These are phyloP conservation scores for Trichodelitschia bisporula DNA, from an alignment of 495 filamentous ascomycete genomes.

Conservation along the genomic window DNA sequence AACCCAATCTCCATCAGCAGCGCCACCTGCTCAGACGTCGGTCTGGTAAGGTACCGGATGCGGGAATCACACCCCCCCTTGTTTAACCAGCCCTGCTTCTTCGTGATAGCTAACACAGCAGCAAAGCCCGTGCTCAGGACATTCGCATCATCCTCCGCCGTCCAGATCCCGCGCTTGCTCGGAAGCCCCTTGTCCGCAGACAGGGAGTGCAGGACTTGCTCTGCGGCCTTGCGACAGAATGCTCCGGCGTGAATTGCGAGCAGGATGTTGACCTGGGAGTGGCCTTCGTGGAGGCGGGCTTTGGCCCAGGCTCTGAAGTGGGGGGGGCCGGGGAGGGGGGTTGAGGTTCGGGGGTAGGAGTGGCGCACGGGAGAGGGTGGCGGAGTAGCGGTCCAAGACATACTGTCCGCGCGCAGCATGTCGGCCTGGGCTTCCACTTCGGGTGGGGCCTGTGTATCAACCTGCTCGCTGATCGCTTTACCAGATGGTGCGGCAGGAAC, in stretches of 20 bases:
- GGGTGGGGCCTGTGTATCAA: background rate
- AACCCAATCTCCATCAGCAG: no score
- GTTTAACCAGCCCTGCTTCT: no score
- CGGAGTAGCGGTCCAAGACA: no score
- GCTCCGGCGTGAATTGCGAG: background rate
- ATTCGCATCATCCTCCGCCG: background rate
- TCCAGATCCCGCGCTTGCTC: background rate
- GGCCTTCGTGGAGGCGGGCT: no score
- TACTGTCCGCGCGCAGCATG: background rate
- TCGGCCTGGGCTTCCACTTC: background rate
- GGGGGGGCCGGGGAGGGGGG: no score
- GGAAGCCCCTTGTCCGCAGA: background rate
- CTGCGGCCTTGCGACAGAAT: background rate
- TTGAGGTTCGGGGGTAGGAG: background rate
- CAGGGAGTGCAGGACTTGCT: background rate
- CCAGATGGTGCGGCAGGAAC: no score
- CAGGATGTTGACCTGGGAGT: background rate
- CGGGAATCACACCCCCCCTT: no score
- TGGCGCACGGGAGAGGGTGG: background rate
- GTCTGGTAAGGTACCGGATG: no score
- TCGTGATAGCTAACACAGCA: no score
- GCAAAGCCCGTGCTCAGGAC: no score
- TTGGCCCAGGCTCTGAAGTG: no score
- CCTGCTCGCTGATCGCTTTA: background rate
- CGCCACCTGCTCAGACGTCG: no score